Conservation (phyloP, 2,329 filamentous ascomycete species). For the Neophaeococcomyces mojaviensis region DNA sequence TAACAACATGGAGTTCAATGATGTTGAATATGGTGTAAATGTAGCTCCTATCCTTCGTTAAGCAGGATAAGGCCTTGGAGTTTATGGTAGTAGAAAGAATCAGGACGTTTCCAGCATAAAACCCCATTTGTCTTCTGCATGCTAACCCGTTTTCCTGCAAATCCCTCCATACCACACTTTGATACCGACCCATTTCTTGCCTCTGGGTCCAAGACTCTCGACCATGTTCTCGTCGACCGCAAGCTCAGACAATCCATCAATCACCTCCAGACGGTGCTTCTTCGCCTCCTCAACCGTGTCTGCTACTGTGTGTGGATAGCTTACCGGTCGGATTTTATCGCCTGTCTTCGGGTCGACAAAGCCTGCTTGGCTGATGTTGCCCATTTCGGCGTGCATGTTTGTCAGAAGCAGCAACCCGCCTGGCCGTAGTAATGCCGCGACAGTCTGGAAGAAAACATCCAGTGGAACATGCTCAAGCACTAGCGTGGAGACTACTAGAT, state of each 20-base stretch:
- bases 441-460: conserved; percentile 48
- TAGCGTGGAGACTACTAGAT: conserved; percentile 49
- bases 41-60: no score
- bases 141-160: conserved; percentile 31
- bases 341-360: conserved; percentile 49
- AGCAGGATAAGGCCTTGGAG: no score
- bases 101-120: no score
- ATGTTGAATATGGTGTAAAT: no score
- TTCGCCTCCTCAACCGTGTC: conserved; percentile 40
- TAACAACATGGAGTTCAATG: no score
- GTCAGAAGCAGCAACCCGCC: conserved; percentile 52
- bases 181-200: conserved; percentile 53
- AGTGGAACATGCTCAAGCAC: conserved; percentile 59
- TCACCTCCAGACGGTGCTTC: no score
- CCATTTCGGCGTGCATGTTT: conserved; percentile 62
- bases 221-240: conserved; percentile 48
- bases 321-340: conserved; percentile 52
- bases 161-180: conserved; percentile 48
- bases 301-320: conserved; percentile 48
- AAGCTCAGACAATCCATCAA: conserved; percentile 35
- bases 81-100: no score
- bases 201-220: conserved; percentile 52
- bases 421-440: conserved; percentile 35
- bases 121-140: no score
- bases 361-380: conserved; percentile 49